Evolutionary conservation across 2,329 filamentous ascomycete species (phyloP).

Genomic region (Intubia oerlemansii): DNA sequence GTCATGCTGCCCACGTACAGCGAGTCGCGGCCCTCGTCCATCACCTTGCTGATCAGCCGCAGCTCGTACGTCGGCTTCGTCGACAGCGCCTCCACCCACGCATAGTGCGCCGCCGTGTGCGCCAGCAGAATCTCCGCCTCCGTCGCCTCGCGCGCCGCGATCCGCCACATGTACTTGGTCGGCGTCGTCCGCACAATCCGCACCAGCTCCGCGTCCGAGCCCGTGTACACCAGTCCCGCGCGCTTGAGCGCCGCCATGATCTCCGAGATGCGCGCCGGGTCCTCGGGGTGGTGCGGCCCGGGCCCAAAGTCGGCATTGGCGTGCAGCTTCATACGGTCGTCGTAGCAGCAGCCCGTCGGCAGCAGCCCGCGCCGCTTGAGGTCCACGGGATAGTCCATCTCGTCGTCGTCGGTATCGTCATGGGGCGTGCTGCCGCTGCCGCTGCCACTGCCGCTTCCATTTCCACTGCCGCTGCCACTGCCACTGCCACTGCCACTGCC

Average conservation of each 20-base stretch:
- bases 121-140: slow-evolving; percentile 61
- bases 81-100: slow-evolving; percentile 46
- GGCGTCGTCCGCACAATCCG: slow-evolving; percentile 30
- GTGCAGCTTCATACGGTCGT: slow-evolving; percentile 89
- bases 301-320: slow-evolving; percentile 59
- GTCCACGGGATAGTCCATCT: slow-evolving; percentile 12
- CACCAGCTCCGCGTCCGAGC: slow-evolving; percentile 30
- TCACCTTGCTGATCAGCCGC: slow-evolving; percentile 37
- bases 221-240: slow-evolving; percentile 52
- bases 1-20: slow-evolving; percentile 71
- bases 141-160: slow-evolving; percentile 57
- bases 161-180: slow-evolving; percentile 50
- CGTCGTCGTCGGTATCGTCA: slow-evolving; percentile 15
- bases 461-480: slow-evolving; percentile 11
- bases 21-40: slow-evolving; percentile 48
- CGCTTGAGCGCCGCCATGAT: slow-evolving; percentile 81
- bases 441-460: too few relatives aligned
- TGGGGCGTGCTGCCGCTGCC: slow-evolving; percentile 20
- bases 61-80: slow-evolving; percentile 40
- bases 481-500: not conserved
- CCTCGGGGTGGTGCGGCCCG: slow-evolving; percentile 76
- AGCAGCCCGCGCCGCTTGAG: slow-evolving; percentile 27
- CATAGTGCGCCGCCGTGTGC: slow-evolving; percentile 56
- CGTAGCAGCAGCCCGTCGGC: slow-evolving; percentile 67
- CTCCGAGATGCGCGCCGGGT: slow-evolving; percentile 75